Evolutionary conservation across 2,329 filamentous ascomycete genomes (phyloP).

Genomic region (Hawksworthiomyces lignivorus): DNA sequence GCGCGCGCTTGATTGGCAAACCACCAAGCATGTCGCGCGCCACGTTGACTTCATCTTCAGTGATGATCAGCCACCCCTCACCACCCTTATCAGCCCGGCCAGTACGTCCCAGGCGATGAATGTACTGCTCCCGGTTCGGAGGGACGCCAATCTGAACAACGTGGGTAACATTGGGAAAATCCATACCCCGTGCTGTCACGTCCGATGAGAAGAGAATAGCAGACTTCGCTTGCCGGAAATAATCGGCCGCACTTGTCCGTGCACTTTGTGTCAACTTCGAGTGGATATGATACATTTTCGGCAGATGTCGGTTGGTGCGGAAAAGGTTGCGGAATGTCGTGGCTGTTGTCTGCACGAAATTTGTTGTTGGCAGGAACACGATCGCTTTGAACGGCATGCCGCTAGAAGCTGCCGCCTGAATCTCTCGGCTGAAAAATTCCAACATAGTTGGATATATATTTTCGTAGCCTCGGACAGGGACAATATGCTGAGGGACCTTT

Average conservation of each 20-base stretch:
- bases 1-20: slow-evolving; percentile 53
- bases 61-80: slow-evolving; percentile 60
- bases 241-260: slow-evolving; percentile 63
- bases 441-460: slow-evolving; percentile 71
- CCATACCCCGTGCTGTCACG: slow-evolving; percentile 75
- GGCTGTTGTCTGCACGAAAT: slow-evolving; percentile 58
- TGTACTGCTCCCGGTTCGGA: slow-evolving; percentile 47
- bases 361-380: slow-evolving; percentile 78
- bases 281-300: slow-evolving; percentile 58
- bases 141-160: slow-evolving; percentile 53
- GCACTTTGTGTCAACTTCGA: slow-evolving; percentile 63
- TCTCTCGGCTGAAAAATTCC: slow-evolving; percentile 62
- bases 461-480: slow-evolving; percentile 59
- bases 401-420: slow-evolving; percentile 32
- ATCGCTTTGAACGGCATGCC: slow-evolving; percentile 84
- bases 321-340: slow-evolving; percentile 47
- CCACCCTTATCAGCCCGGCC: slow-evolving; percentile 67
- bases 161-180: slow-evolving; percentile 50
- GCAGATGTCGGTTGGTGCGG: slow-evolving; percentile 31
- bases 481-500: slow-evolving; percentile 70
- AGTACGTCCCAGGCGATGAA: slow-evolving; percentile 60
- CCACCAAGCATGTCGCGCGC: slow-evolving; percentile 45
- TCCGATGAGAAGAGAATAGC: slow-evolving; percentile 71
- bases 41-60: slow-evolving; percentile 41
- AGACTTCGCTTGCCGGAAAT: slow-evolving; percentile 57